A percentile compares a stretch with the other conserved stretches of the same genome.
Conservation (phyloP, 1,284 basidiomycete genomes). For the Sparassis latifolia region DNA sequence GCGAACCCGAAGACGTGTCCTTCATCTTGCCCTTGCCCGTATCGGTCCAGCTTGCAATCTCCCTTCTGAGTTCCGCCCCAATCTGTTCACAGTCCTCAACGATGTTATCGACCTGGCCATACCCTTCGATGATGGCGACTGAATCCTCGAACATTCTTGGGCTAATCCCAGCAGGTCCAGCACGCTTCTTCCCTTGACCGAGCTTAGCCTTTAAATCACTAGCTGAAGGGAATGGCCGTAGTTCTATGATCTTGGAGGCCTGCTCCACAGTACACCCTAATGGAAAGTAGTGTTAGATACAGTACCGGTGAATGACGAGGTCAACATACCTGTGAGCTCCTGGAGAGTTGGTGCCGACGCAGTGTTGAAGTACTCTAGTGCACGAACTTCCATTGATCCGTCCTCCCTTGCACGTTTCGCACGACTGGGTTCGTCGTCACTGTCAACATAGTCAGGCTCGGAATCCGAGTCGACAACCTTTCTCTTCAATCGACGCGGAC, state of each 20-base stretch:
- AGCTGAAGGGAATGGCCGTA: conserved; percentile 79
- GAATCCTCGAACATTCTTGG: conserved; percentile 89
- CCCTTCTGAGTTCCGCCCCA: conserved; percentile 58
- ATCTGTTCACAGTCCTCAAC: conserved; percentile 86
- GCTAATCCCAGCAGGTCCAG: conserved; percentile 76
- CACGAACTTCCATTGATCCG: conserved; percentile 36
- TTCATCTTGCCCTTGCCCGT: conserved; percentile 34
- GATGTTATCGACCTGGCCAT: conserved; percentile 86
- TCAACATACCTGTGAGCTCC: conserved; percentile 76
- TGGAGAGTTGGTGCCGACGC: conserved; percentile 70
- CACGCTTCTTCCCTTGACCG: conserved; percentile 78
- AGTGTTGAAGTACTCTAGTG: conserved; percentile 85
- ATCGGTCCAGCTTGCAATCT: conserved; percentile 77
- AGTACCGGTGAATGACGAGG: neutral
- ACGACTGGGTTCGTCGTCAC: conserved; percentile 26
- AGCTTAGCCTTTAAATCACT: conserved; percentile 78
- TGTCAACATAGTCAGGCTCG: conserved; percentile 37
- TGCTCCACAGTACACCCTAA: conserved; percentile 81
- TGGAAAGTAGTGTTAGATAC: neutral
- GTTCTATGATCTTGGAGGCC: conserved; percentile 71
- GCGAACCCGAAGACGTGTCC: conserved; percentile 19
- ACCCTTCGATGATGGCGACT: conserved; percentile 83
- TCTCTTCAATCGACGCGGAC: conserved; percentile 48
- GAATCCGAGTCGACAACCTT: conserved; percentile 64
- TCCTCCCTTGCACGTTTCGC: conserved; percentile 15